Percentiles rank a stretch among this genome's conserved stretches.
phyloP scores from a whole-genome alignment of 306 rosid genomes.

The Trifolium fragiferum region DNA sequence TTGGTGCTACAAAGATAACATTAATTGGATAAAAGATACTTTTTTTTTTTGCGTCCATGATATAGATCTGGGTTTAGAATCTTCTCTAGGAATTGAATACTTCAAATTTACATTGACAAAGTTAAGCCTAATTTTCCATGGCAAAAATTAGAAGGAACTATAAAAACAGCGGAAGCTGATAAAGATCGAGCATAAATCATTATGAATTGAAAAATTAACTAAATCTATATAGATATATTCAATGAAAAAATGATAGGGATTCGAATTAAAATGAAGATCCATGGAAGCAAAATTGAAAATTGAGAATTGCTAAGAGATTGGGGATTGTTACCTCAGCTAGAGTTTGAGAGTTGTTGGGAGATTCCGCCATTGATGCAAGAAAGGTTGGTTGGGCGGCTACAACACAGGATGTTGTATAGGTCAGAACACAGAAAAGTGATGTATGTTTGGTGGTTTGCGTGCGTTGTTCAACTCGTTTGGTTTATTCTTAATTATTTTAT shows the following conservation, averaged over 20 bases:
- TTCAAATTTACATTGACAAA: not conserved
- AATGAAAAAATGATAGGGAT: not conserved
- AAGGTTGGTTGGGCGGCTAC: slow-evolving; percentile 35
- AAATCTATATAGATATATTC: not conserved
- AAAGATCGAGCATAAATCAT: slow-evolving; percentile 4
- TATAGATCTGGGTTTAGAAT: slow-evolving; percentile 35
- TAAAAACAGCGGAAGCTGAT: slow-evolving; percentile 17
- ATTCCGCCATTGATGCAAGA: slow-evolving; percentile 76
- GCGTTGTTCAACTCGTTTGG: not conserved
- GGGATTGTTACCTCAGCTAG: slow-evolving; percentile 66
- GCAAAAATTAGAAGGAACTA: not conserved
- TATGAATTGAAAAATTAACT: not conserved
- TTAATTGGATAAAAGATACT: not conserved
- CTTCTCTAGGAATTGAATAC: not conserved
- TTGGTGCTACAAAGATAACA: not conserved
- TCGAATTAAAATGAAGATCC: slow-evolving; percentile 23
- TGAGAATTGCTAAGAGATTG: not conserved
- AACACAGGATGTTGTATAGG: slow-evolving; percentile 31
- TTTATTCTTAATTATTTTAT: too few species aligned
- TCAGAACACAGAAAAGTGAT: slow-evolving; percentile 26
- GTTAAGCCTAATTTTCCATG: slow-evolving; percentile 10
- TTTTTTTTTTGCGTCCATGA: not conserved
- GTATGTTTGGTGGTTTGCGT: not conserved
- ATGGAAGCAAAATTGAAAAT: slow-evolving; percentile 1
- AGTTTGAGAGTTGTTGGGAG: slow-evolving; percentile 54